phyloP scores from a whole-genome alignment of 2,329 filamentous ascomycete species.

The Aureobasidium namibiae region DNA sequence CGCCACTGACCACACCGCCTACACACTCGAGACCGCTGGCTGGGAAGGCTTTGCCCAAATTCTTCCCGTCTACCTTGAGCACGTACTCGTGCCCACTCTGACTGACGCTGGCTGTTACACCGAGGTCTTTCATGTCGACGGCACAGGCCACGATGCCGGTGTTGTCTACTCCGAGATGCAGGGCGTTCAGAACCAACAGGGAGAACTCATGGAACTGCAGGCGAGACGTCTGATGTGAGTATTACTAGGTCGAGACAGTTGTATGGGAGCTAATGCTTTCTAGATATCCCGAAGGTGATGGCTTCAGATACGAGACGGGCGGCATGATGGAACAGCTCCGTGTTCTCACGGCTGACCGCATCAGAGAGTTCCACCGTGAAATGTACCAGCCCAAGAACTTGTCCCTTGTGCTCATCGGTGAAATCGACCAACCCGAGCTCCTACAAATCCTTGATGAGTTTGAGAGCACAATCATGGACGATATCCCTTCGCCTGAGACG shows the following conservation, averaged over 20 bases:
- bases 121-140: slow-evolving; percentile 93
- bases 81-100: slow-evolving; percentile 81
- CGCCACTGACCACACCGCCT: slow-evolving; percentile 90
- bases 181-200: slow-evolving; percentile 75
- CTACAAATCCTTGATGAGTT: slow-evolving; percentile 77
- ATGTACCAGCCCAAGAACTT: slow-evolving; percentile 99
- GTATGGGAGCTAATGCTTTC: neutral
- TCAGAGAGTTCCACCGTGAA: slow-evolving; percentile 85
- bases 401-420: slow-evolving; percentile 83
- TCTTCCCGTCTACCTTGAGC: slow-evolving; percentile 88
- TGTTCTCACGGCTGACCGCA: slow-evolving; percentile 76
- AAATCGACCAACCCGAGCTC: slow-evolving; percentile 75
- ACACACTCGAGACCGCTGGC: slow-evolving; percentile 88
- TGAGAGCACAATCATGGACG: slow-evolving; percentile 74
- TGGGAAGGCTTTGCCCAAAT: slow-evolving; percentile 97
- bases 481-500: slow-evolving; percentile 65
- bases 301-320: slow-evolving; percentile 96
- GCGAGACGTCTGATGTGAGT: slow-evolving; percentile 59
- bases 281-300: slow-evolving; percentile 75
- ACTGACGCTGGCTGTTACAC: slow-evolving; percentile 91
- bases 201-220: slow-evolving; percentile 79
- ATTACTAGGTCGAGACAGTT: rapidly evolving
- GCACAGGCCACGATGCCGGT: slow-evolving; percentile 83
- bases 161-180: slow-evolving; percentile 97
- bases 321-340: slow-evolving; percentile 91